Percentiles rank a stretch among this genome's conserved stretches.
phyloP scores from a whole-genome alignment of 1,139 yeast species.

The Entelexis sorbosivorans region DNA sequence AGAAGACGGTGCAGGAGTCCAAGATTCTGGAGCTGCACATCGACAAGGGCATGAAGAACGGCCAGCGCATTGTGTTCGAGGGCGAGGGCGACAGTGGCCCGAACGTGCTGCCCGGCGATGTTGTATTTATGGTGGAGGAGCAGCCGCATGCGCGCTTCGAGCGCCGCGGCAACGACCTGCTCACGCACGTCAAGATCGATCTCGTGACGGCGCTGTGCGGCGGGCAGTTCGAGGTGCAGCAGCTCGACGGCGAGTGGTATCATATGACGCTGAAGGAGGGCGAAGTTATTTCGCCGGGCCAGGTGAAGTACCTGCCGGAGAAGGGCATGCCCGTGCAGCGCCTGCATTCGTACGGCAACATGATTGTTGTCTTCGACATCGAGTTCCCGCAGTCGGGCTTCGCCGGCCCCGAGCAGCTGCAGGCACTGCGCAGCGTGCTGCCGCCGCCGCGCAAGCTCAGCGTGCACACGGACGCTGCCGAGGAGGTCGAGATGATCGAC shows the following conservation, averaged over 20 bases:
- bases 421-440: slow-evolving; percentile 34
- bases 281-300: slow-evolving; percentile 82
- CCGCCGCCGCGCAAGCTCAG: slow-evolving; percentile 32
- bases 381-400: slow-evolving; percentile 39
- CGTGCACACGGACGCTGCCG: slow-evolving; percentile 40
- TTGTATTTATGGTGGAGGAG: slow-evolving; percentile 80
- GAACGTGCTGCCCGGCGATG: slow-evolving; percentile 91
- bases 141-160: slow-evolving; percentile 69
- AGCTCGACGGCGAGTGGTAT: slow-evolving; percentile 67
- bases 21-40: slow-evolving; percentile 88
- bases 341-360: slow-evolving; percentile 39
- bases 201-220: slow-evolving; percentile 92
- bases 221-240: slow-evolving; percentile 79
- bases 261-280: slow-evolving; percentile 80
- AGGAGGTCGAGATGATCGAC: slow-evolving; percentile 65
- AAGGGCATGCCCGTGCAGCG: slow-evolving; percentile 88
- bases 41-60: slow-evolving; percentile 95
- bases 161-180: slow-evolving; percentile 84
- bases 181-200: slow-evolving; percentile 78
- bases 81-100: slow-evolving; percentile 99
- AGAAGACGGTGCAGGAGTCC: slow-evolving; percentile 77
- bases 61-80: slow-evolving; percentile 78
- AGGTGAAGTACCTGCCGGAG: slow-evolving; percentile 68
- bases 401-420: slow-evolving; percentile 31
- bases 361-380: slow-evolving; percentile 42